Evolutionary conservation across 2,329 filamentous ascomycete genomes (phyloP).

Genomic region (Trichoderma sp.): DNA sequence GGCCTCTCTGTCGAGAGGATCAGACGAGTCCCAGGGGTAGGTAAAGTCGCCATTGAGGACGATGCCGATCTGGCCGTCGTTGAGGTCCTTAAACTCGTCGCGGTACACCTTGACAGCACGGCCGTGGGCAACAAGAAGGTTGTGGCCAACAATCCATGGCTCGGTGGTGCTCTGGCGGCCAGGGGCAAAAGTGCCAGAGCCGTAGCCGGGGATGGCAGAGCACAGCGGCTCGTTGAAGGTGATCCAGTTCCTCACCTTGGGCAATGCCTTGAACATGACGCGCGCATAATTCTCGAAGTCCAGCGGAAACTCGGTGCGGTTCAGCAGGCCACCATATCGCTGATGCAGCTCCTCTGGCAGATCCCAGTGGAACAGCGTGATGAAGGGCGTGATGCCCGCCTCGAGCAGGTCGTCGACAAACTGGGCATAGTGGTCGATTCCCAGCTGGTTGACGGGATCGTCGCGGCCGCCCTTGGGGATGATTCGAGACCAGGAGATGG

Average conservation of each 20-base stretch:
- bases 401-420: conserved; percentile 75
- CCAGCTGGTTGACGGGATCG: conserved; percentile 76
- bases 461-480: conserved; percentile 81
- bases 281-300: conserved; percentile 80
- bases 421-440: conserved; percentile 73
- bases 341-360: conserved; percentile 74
- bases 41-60: conserved; percentile 82
- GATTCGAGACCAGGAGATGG: conserved; percentile 78
- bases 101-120: conserved; percentile 78
- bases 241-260: conserved; percentile 82
- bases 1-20: conserved; percentile 72
- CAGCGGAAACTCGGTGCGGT: conserved; percentile 76
- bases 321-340: conserved; percentile 77
- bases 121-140: conserved; percentile 74
- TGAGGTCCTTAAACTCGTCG: conserved; percentile 70
- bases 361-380: conserved; percentile 89
- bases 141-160: conserved; percentile 81
- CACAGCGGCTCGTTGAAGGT: conserved; percentile 92
- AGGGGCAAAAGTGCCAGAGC: conserved; percentile 73
- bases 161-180: conserved; percentile 75
- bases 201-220: conserved; percentile 76
- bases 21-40: conserved; percentile 77
- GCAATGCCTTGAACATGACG: conserved; percentile 69
- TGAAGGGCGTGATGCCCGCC: conserved; percentile 73
- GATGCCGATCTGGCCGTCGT: conserved; percentile 79